Base-by-base conservation (phyloP, 2,329 filamentous ascomycete genomes). In the Botrytis aclada region DNA sequence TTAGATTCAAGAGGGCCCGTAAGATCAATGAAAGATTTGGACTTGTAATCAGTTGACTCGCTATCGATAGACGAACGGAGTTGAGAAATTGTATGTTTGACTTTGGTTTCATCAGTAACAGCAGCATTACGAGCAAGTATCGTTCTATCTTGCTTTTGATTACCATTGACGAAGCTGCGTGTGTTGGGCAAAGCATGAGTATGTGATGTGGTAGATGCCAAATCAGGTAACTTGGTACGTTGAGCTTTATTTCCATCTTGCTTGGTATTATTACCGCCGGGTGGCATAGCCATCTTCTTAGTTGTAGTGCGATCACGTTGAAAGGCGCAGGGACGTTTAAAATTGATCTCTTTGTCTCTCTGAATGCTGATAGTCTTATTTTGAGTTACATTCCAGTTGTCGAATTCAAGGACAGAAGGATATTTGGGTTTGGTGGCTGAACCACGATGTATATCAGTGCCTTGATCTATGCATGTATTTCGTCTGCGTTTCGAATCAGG, bases 331-430 rank as follows among this genome's bases (percentile, higher is more conserved):
- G 25, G 25, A 51, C 4, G 47, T n/a, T 2, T n/a, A n/a, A 14
- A 0, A 14, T 51, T 0, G 25, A n/a, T n/a, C 0, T 16, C 2
- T 3, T 51, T n/a, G 5, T 51, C 16, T 10, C 25, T 51, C 4
- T 16, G 25, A n/a, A 1, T 14, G 47, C 12, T 7, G 6, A 1
- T 16, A 14, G 12, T 51, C 25, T n/a, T 10, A 2, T 51, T n/a
- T n/a, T 51, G 22, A 6, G 22, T 51, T 51, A 2, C 5, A 51
- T 14, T 14, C 25, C 12, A 51, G 25, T n/a, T 51, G 25, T n/a
- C n/a, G 47, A 7, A 16, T 5, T 14, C 25, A 6, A 51, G 12
- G 12, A n/a, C 5, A 14, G 47, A 51, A 12, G 5, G 5, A n/a
- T 1, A 4, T 14, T 6, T 14, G 47, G 6, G 25, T 3, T 51